phyloP scores from a whole-genome alignment of 2,329 filamentous ascomycete genomes.

The Bertia moriformis region DNA sequence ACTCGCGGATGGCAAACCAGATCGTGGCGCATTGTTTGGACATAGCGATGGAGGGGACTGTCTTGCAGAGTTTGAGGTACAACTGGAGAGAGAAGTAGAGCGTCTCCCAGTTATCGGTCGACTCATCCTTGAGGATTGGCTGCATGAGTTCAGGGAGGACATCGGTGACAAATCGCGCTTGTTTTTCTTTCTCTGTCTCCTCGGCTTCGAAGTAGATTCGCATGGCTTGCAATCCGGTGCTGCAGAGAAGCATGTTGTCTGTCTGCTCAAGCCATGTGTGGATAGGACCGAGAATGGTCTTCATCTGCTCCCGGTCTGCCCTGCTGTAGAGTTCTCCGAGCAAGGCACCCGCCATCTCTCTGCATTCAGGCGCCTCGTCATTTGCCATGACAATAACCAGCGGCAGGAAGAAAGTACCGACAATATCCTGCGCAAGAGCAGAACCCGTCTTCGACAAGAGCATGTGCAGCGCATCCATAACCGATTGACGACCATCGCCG shows the following conservation, averaged over 20 bases:
- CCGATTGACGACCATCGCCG: conserved; percentile 52
- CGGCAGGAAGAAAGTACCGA: conserved; percentile 49
- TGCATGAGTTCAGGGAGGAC: conserved; percentile 23
- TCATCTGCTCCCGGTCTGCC: conserved; percentile 41
- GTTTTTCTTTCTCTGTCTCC: conserved; percentile 23
- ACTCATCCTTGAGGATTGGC: conserved; percentile 21
- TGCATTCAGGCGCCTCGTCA: conserved; percentile 50
- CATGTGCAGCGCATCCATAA: conserved; percentile 54
- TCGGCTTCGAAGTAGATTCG: conserved; percentile 45
- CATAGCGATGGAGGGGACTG: conserved; percentile 35
- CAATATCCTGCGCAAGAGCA: conserved; percentile 47
- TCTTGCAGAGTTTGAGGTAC: conserved; percentile 40
- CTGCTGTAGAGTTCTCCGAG: conserved; percentile 47
- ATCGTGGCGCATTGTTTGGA: conserved; percentile 30
- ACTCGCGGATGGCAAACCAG: conserved; percentile 40
- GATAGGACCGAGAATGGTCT: conserved; percentile 38
- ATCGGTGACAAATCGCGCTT: conserved; percentile 35
- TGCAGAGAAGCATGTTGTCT: conserved; percentile 38
- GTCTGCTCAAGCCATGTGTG: conserved; percentile 44
- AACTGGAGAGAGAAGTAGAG: conserved; percentile 49
- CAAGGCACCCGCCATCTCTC: conserved; percentile 49
- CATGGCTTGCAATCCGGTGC: conserved; percentile 51
- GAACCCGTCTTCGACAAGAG: conserved; percentile 49
- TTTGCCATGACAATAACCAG: conserved; percentile 52
- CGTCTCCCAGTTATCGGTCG: conserved; percentile 38